Base-by-base conservation (phyloP, 164 flowering plant species). In the Magnolia kwangsiensis region DNA sequence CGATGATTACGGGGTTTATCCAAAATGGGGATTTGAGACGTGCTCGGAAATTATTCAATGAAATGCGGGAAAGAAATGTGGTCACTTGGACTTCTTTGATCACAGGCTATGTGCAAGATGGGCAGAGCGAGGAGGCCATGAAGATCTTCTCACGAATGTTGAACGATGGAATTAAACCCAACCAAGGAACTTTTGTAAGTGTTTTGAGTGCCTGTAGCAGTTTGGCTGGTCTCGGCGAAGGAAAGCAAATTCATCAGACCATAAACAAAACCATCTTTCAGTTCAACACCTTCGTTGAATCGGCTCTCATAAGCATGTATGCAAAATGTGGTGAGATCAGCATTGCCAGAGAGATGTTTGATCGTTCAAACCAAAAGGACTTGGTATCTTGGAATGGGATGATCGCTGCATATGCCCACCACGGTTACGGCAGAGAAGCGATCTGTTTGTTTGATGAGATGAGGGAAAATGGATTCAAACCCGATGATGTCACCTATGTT, bases 401-500 rank as follows among this genome's bases (percentile, higher is more conserved):
- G 61, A 69, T 78, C 45, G 73, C 68, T 4, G 80, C 76, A 0
- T 73, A 27, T 27, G 29, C 29, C 29, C 29, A 27, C 29, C 29
- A 27, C 29, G 29, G 29, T 27, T 27, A 27, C 37, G 80, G 80
- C 23, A 67, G 58, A 13, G 76, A 73, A 68, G 72, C 80, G 9
- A 31, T 73, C 59, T 59, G 24, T 13, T 18, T 78, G 31, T 73
- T 78, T 29, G 21, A 78, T n/a, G 23, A 67, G 67, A 67, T 78
- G 80, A 51, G 20, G 23, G 31, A 1, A 21, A 50, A 21, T 50
- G 73, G 76, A 50, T 73, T 73, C 50, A 59, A 78, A 45, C 73
- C 73, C 21, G 67, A 78, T 69, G 80, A 78, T 67, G 80, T 78
- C 50, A 78, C 76, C 23, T 78, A 73, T 49, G 80, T 78, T 45